Conservation (phyloP, 352 stramenopile genomes). For the Phytophthora ohioensis region DNA sequence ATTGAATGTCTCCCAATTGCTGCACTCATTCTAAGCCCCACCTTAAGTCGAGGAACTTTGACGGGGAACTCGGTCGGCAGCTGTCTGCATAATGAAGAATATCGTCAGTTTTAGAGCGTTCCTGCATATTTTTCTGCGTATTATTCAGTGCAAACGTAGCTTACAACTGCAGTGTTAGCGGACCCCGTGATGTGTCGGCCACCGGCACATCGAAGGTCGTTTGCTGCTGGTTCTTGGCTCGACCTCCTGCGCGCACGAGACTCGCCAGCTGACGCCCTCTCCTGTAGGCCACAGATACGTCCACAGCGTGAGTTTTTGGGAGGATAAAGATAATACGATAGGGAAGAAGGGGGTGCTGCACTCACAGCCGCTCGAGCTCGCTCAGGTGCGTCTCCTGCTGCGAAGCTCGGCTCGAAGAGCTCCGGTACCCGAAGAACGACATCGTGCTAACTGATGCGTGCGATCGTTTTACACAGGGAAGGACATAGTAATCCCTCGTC, state of each 20-base stretch:
- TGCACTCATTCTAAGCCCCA: slow-evolving; percentile 21
- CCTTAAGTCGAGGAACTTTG: slow-evolving; percentile 70
- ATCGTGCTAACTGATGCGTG: slow-evolving; percentile 35
- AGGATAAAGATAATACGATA: slow-evolving; percentile 1
- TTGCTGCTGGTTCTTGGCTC: slow-evolving; percentile 88
- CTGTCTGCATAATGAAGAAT: slow-evolving; percentile 49
- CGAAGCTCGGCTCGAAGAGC: slow-evolving; percentile 54
- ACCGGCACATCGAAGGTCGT: slow-evolving; percentile 84
- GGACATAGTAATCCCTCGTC: not conserved
- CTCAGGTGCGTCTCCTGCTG: slow-evolving; percentile 83
- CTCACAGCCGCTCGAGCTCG: slow-evolving; percentile 83
- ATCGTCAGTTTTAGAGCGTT: slow-evolving; percentile 9
- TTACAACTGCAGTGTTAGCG: slow-evolving; percentile 61
- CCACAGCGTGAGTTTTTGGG: slow-evolving; percentile 3
- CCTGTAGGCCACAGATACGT: slow-evolving; percentile 39
- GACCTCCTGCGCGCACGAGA: slow-evolving; percentile 80
- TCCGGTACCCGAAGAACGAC: slow-evolving; percentile 78
- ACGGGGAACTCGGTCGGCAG: slow-evolving; percentile 77
- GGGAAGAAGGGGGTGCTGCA: slow-evolving; percentile 13
- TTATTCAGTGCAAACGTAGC: slow-evolving; percentile 10
- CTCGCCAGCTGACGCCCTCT: slow-evolving; percentile 81
- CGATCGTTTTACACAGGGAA: slow-evolving; percentile 18
- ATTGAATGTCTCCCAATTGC: not conserved
- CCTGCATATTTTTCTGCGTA: not conserved
- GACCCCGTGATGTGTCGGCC: slow-evolving; percentile 61